These are phyloP conservation scores for Fusarium devonianum DNA, from an alignment of 2,329 filamentous ascomycete species.

Conservation along the genomic window DNA sequence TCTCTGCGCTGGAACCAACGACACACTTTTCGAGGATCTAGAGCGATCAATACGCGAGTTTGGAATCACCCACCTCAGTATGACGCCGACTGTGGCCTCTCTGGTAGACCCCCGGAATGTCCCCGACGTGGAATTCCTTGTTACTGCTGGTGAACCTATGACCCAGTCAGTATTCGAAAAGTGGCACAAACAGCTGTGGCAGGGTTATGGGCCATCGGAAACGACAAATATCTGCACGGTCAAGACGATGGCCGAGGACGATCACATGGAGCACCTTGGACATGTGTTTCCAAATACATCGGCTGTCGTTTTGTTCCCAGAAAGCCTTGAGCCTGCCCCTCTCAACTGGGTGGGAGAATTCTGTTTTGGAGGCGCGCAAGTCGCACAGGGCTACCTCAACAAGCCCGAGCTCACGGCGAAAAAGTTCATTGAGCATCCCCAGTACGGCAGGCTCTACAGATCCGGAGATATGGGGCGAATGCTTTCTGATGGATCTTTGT, in stretches of 20 bases:
- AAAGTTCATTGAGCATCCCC: conserved; percentile 74
- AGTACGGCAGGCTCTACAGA: conserved; percentile 77
- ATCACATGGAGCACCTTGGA: conserved; percentile 79
- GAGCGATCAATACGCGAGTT: conserved; percentile 70
- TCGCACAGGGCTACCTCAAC: conserved; percentile 77
- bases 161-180: conserved; percentile 72
- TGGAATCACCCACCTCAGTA: conserved; percentile 77
- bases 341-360: conserved; percentile 80
- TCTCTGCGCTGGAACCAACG: conserved; percentile 77
- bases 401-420: conserved; percentile 65
- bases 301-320: conserved; percentile 64
- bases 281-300: conserved; percentile 78
- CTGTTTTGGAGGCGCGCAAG: conserved; percentile 86
- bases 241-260: conserved; percentile 63
- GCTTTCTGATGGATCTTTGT: conserved; percentile 76
- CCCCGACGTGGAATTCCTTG: conserved; percentile 75
- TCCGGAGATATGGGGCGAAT: conserved; percentile 85
- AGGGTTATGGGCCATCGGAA: conserved; percentile 86
- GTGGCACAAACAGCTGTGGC: conserved; percentile 76
- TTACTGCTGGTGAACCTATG: conserved; percentile 83
- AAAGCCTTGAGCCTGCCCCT: conserved; percentile 63
- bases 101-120: conserved; percentile 74
- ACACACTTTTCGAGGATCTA: conserved; percentile 76
- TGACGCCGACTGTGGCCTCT: conserved; percentile 85
- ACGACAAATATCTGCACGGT: conserved; percentile 89